Conservation (phyloP, 73 alveolate species). For the Durusdinium trenchii region DNA sequence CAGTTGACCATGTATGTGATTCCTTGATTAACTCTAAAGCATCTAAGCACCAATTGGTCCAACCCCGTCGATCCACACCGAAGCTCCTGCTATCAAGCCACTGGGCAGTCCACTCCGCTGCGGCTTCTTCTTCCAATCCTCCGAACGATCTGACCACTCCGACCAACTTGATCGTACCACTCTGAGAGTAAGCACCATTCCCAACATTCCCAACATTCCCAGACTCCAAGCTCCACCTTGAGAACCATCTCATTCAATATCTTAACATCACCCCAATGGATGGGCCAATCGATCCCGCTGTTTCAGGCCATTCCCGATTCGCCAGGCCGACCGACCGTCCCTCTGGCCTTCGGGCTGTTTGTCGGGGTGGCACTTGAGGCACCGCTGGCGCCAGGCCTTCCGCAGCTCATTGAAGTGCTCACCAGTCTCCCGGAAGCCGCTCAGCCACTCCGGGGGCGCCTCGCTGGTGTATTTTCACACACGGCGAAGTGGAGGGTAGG, state of each 20-base stretch:
- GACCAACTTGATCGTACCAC: not conserved
- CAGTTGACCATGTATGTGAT: too few species aligned
- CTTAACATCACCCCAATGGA: not conserved
- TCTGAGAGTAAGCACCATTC: not conserved
- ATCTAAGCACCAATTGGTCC: not conserved
- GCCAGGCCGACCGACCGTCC: not conserved
- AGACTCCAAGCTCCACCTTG: not conserved
- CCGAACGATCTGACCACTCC: not conserved
- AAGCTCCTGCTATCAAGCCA: not conserved
- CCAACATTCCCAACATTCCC: not conserved
- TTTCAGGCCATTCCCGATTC: too few species aligned
- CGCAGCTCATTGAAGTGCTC: constrained; percentile 90
- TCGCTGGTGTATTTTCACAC: not conserved
- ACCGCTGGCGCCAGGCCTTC: constrained; percentile 78
- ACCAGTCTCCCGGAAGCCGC: constrained; percentile 42
- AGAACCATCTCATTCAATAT: not conserved
- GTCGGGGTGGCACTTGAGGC: constrained; percentile 92
- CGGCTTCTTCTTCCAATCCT: constrained; percentile 92
- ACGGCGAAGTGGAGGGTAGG: too few species aligned
- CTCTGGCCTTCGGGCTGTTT: constrained; percentile 66
- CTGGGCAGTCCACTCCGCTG: constrained; percentile 94
- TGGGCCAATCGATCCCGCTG: not conserved
- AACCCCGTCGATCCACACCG: not conserved
- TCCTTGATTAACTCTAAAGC: not conserved
- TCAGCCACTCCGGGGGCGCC: constrained; percentile 85